phyloP scores from a whole-genome alignment of 805 yeast genomes.

The Suhomyces xylopsoci region DNA sequence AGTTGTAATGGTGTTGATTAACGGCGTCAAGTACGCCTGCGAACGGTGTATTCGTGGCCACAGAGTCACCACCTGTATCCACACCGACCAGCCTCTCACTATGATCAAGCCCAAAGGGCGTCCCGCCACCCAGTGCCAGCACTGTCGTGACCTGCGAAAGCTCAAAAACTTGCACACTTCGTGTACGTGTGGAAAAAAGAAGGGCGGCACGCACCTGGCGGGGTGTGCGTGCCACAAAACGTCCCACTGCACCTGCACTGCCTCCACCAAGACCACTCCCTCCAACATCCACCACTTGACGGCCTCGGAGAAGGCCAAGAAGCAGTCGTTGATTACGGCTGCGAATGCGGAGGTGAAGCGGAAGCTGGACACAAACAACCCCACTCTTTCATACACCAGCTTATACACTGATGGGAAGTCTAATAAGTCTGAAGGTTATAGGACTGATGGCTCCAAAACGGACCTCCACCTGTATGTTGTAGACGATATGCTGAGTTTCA shows the following conservation, averaged over 20 bases:
- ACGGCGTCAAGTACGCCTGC: slow-evolving; percentile 94
- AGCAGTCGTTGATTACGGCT: slow-evolving; percentile 15
- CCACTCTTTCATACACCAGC: no score
- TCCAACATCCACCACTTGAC: slow-evolving; percentile 11
- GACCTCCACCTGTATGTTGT: slow-evolving; percentile 15
- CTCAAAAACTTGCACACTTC: slow-evolving; percentile 61
- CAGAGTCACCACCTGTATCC: slow-evolving; percentile 90
- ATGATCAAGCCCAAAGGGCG: slow-evolving; percentile 96
- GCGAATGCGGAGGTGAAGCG: slow-evolving; percentile 12
- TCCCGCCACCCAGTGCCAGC: slow-evolving; percentile 88
- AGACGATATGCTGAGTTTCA: slow-evolving; percentile 33
- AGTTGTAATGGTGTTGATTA: slow-evolving; percentile 84
- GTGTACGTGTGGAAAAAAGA: slow-evolving; percentile 66
- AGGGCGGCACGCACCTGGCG: slow-evolving; percentile 35
- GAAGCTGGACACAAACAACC: neutral
- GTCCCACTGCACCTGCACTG: slow-evolving; percentile 40
- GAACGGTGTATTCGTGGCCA: slow-evolving; percentile 96
- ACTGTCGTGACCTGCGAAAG: slow-evolving; percentile 75
- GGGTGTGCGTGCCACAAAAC: slow-evolving; percentile 38
- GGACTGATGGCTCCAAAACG: neutral
- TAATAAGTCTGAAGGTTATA: no score
- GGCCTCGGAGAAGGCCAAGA: slow-evolving; percentile 13
- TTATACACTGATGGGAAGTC: no score
- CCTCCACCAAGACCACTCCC: slow-evolving; percentile 5
- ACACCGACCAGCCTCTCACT: slow-evolving; percentile 83